A percentile compares a stretch with the other conserved stretches of the same genome.
phyloP scores from a whole-genome alignment of 805 yeast species.

The Kuraishia hungarica region DNA sequence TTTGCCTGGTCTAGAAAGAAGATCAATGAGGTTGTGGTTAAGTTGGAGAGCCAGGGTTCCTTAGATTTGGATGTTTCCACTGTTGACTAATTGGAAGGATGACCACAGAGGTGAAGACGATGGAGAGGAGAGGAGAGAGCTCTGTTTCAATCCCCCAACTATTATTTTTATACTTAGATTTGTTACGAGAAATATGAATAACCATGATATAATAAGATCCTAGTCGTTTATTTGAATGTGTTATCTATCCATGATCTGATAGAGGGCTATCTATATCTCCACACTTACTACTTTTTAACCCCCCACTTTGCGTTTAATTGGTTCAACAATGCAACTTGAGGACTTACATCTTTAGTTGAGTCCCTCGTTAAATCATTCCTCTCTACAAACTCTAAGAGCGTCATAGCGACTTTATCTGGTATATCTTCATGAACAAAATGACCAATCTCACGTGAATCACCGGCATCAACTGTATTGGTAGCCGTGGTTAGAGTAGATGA shows the following conservation, averaged over 20 bases:
- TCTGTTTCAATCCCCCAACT: too few species aligned
- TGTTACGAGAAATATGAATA: too few species aligned
- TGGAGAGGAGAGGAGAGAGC: too few species aligned
- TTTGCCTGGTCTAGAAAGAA: slow-evolving; percentile 86
- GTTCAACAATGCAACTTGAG: slow-evolving; percentile 19
- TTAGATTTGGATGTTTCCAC: background rate
- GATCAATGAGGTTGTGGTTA: slow-evolving; percentile 72
- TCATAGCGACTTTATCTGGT: slow-evolving; percentile 57
- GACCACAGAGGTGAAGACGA: slow-evolving; percentile 5
- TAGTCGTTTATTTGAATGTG: too few species aligned
- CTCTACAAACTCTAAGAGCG: slow-evolving; percentile 40
- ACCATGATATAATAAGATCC: too few species aligned
- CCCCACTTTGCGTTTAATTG: slow-evolving; percentile 25
- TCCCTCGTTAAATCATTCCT: slow-evolving; percentile 28
- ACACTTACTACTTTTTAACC: slow-evolving; percentile 10
- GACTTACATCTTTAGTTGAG: slow-evolving; percentile 24
- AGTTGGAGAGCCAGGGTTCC: slow-evolving; percentile 31
- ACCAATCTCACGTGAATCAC: slow-evolving; percentile 49
- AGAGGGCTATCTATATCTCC: background rate
- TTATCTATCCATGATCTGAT: too few species aligned
- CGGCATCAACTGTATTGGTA: slow-evolving; percentile 3
- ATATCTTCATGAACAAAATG: slow-evolving; percentile 95
- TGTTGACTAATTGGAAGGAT: background rate
- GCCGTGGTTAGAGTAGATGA: slow-evolving; percentile 12
- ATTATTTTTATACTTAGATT: too few species aligned